Evolutionary conservation across 176 grass and related monocot species (phyloP).

Genomic region (Lolium perenne): DNA sequence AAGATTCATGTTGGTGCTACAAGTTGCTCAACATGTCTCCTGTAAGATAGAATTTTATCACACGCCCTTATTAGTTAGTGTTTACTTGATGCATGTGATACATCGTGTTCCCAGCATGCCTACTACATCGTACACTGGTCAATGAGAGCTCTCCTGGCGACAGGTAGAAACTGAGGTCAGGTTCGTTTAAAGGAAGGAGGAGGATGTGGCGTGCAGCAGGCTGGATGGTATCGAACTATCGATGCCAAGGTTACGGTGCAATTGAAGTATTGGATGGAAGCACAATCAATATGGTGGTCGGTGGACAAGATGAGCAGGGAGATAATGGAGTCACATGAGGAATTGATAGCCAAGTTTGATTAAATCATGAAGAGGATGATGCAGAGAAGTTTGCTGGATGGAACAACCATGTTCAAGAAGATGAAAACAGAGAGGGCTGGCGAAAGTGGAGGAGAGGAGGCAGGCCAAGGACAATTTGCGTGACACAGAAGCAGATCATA

Average conservation of each 20-base stretch:
- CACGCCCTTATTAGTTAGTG: slow-evolving; percentile 59
- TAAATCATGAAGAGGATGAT: background rate
- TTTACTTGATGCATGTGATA: slow-evolving; percentile 27
- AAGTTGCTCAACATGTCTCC: slow-evolving; percentile 53
- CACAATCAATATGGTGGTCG: background rate
- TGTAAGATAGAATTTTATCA: slow-evolving; percentile 70
- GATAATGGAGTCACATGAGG: slow-evolving; percentile 29
- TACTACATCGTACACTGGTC: slow-evolving; percentile 9
- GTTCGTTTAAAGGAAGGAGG: slow-evolving; percentile 3
- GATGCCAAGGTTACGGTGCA: background rate
- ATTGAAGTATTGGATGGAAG: background rate
- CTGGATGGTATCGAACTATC: background rate
- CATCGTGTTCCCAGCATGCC: background rate
- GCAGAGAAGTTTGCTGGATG: slow-evolving; percentile 14
- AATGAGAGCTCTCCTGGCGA: background rate
- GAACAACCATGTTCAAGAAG: background rate
- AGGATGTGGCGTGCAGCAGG: background rate
- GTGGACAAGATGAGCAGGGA: slow-evolving; percentile 15
- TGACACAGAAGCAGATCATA: slow-evolving; percentile 44
- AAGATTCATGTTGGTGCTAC: slow-evolving; percentile 42
- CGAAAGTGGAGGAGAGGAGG: slow-evolving; percentile 36
- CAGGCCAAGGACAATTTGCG: slow-evolving; percentile 29
- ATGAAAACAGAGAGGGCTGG: slow-evolving; percentile 6
- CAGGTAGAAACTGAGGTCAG: background rate
- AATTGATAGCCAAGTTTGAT: slow-evolving; percentile 19